Evolutionary conservation across 257 asterid genomes (phyloP).

Genomic region (Solanum stenotomum): DNA sequence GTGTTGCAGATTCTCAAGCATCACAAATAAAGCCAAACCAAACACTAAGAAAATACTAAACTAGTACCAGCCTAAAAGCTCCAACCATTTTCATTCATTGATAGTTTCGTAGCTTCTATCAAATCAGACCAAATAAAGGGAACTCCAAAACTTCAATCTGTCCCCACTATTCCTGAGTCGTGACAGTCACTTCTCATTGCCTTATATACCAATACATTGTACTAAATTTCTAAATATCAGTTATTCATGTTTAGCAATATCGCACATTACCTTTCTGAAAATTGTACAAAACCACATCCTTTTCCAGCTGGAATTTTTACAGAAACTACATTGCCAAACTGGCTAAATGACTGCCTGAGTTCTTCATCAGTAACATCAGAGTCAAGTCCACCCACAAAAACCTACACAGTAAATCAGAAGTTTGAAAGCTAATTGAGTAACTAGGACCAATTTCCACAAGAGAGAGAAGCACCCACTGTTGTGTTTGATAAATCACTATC

Average conservation of each 20-base stretch:
- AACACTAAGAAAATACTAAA: not conserved
- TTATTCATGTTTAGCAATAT: not conserved
- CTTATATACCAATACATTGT: not conserved
- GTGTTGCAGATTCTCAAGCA: not conserved
- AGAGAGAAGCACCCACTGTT: conserved; percentile 58
- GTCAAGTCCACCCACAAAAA: conserved; percentile 64
- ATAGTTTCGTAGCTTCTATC: not conserved
- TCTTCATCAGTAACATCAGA: conserved; percentile 88
- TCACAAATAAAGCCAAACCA: not conserved
- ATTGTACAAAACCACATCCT: conserved; percentile 97
- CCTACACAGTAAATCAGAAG: conserved; percentile 9
- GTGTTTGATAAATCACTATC: conserved; percentile 68
- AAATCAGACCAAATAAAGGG: not conserved
- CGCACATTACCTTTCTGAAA: conserved; percentile 47
- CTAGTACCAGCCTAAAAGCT: not conserved
- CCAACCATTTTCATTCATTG: not conserved
- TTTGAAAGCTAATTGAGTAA: conserved; percentile 1
- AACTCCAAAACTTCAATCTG: not conserved
- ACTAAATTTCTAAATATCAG: not conserved
- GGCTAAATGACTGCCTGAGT: conserved; percentile 60
- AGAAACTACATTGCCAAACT: conserved; percentile 79
- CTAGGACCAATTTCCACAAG: not conserved
- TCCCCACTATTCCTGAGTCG: not conserved
- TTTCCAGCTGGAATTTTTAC: conserved; percentile 92
- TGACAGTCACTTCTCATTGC: not conserved